A percentile compares a stretch with the other conserved stretches of the same genome.
These are phyloP conservation scores for Aegilops umbellulata DNA, from an alignment of 176 grass and related monocot genomes.

Conservation along the genomic window DNA sequence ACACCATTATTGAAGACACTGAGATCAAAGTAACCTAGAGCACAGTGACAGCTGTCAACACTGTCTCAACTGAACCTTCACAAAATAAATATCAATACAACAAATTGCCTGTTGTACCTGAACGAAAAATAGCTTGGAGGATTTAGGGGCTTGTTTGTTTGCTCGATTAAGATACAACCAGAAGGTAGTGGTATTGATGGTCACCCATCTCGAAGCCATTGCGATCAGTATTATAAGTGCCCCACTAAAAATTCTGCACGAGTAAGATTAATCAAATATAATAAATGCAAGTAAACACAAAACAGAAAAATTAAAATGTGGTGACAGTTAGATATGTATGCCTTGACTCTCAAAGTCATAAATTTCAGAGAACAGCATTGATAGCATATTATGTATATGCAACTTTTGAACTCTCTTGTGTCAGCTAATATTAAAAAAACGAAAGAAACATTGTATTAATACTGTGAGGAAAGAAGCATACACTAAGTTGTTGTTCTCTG, in stretches of 20 bases:
- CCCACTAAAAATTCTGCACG: conserved; percentile 83
- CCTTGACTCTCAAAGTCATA: background rate
- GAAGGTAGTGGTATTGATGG: conserved; percentile 57
- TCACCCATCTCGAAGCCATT: conserved; percentile 63
- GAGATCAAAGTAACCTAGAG: conserved; percentile 68
- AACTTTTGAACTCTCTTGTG: background rate
- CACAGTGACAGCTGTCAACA: conserved; percentile 25
- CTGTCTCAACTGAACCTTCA: conserved; percentile 12
- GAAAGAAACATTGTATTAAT: conserved; percentile 8
- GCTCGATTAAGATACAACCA: conserved; percentile 64
- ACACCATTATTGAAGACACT: conserved; percentile 86
- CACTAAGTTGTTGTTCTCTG: conserved; percentile 95
- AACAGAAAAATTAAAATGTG: background rate
- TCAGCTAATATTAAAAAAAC: conserved; percentile 1
- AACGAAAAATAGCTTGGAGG: conserved; percentile 57
- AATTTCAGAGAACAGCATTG: background rate
- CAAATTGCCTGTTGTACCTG: conserved; percentile 52
- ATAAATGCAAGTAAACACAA: conserved; percentile 26
- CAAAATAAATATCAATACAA: conserved; percentile 22
- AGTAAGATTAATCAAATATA: conserved; percentile 29
- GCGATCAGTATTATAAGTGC: conserved; percentile 65
- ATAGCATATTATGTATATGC: background rate
- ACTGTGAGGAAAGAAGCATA: conserved; percentile 44
- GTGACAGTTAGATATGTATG: conserved; percentile 1
- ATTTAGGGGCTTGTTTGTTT: conserved; percentile 46